Evolutionary conservation across 768 basidiomycete species (phyloP).

Genomic region (Lentinus tigrinus): DNA sequence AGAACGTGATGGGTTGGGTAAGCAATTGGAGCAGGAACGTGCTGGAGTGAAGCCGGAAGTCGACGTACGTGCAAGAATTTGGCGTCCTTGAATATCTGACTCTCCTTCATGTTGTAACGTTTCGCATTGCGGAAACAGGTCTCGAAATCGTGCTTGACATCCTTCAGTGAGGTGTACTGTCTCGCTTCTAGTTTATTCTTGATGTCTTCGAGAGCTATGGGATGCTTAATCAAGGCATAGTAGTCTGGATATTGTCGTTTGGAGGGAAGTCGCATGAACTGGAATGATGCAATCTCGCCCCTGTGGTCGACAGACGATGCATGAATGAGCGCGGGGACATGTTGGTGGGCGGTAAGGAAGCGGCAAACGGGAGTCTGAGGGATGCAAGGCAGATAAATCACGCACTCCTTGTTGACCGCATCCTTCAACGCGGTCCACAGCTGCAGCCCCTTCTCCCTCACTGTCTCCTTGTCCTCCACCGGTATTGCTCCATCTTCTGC

Average conservation of each 20-base stretch:
- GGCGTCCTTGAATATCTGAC: slow-evolving; percentile 79
- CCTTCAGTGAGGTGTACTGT: slow-evolving; percentile 60
- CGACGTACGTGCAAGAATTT: slow-evolving; percentile 70
- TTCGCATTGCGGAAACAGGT: slow-evolving; percentile 80
- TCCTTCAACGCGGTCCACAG: slow-evolving; percentile 80
- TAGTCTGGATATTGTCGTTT: slow-evolving; percentile 85
- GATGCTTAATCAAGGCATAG: slow-evolving; percentile 73
- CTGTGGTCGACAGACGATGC: slow-evolving; percentile 34
- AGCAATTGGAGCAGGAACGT: neutral
- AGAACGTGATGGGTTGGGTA: neutral
- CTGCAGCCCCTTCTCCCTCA: slow-evolving; percentile 67
- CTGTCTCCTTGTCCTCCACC: slow-evolving; percentile 31
- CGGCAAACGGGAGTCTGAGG: slow-evolving; percentile 26
- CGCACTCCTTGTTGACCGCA: slow-evolving; percentile 86
- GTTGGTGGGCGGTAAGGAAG: slow-evolving; percentile 22
- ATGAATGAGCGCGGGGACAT: slow-evolving; percentile 29
- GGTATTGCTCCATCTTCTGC: slow-evolving; percentile 28
- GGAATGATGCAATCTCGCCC: slow-evolving; percentile 58
- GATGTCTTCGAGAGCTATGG: slow-evolving; percentile 88
- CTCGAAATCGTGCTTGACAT: slow-evolving; percentile 71
- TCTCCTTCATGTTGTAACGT: slow-evolving; percentile 78
- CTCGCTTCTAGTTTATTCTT: slow-evolving; percentile 69
- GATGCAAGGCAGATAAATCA: slow-evolving; percentile 38
- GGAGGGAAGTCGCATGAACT: slow-evolving; percentile 69
- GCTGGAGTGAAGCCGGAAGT: neutral